A percentile compares a stretch with the other conserved stretches of the same genome.
These are phyloP conservation scores for Juglanconis sp. DNA, from an alignment of 2,329 filamentous ascomycete genomes.

Conservation along the genomic window DNA sequence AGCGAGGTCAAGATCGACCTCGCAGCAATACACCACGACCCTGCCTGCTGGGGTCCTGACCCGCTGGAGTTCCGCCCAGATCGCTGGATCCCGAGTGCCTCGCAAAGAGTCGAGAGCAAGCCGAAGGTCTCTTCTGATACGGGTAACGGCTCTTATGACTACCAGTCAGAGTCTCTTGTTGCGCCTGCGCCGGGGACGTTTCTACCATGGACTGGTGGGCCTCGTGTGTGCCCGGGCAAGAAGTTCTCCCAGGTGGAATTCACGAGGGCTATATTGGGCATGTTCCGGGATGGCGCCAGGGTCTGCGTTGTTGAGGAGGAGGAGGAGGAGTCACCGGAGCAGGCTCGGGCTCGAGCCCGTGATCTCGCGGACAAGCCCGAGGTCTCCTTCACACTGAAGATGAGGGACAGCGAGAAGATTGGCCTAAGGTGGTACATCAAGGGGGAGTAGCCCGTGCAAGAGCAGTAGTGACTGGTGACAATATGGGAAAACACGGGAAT, in stretches of 20 bases:
- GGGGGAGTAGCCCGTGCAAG: background rate
- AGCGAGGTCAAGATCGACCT: slow-evolving; percentile 1
- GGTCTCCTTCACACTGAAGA: background rate
- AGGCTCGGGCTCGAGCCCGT: background rate
- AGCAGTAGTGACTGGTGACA: background rate
- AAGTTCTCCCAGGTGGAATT: slow-evolving; percentile 12
- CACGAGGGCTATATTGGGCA: background rate
- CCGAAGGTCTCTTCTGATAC: background rate
- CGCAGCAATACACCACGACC: slow-evolving; percentile 3
- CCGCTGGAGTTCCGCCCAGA: background rate
- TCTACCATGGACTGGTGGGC: slow-evolving; percentile 1
- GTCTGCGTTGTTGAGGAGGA: background rate
- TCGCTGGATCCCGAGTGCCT: slow-evolving; percentile 3
- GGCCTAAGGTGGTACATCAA: slow-evolving; percentile 4
- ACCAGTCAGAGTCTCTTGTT: slow-evolving; percentile 4
- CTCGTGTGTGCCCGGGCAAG: slow-evolving; percentile 4
- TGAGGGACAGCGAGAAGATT: slow-evolving; percentile 4
- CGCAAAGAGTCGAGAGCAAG: background rate
- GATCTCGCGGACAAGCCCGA: background rate
- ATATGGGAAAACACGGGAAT: background rate
- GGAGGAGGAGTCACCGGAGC: background rate
- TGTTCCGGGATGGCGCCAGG: background rate
- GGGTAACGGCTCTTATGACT: background rate
- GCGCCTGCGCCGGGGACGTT: background rate
- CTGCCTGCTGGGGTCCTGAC: slow-evolving; percentile 3